phyloP scores from a whole-genome alignment of 1,139 yeast genomes.

The Yamadazyma diddensiae region DNA sequence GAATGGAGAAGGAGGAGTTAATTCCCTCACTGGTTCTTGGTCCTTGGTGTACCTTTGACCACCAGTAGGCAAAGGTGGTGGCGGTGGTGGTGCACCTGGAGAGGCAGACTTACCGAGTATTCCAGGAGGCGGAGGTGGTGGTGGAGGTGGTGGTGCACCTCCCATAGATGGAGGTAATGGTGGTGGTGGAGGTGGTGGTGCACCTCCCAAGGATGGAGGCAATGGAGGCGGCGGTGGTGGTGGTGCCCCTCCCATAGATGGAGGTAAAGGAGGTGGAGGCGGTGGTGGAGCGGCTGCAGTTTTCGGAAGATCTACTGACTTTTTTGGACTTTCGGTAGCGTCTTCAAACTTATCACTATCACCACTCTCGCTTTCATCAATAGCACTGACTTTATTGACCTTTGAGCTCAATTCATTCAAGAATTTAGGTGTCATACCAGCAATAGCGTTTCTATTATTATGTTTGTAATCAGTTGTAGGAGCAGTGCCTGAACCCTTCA shows the following conservation, averaged over 20 bases:
- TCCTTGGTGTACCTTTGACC: slow-evolving; percentile 8
- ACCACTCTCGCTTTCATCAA: slow-evolving; percentile 18
- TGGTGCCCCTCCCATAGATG: slow-evolving; percentile 16
- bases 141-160: slow-evolving; percentile 15
- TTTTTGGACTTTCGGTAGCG: slow-evolving; percentile 10
- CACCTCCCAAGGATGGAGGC: slow-evolving; percentile 20
- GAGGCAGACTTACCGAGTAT: slow-evolving; percentile 15
- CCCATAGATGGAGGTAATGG: slow-evolving; percentile 14
- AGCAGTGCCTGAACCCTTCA: slow-evolving; percentile 9
- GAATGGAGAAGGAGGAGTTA: slow-evolving; percentile 37
- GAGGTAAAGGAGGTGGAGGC: slow-evolving; percentile 10
- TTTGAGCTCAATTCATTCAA: slow-evolving; percentile 56
- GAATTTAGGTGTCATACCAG: slow-evolving; percentile 51
- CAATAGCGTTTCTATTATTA: slow-evolving; percentile 33
- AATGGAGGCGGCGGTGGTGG: slow-evolving; percentile 29
- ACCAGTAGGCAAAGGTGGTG: slow-evolving; percentile 17
- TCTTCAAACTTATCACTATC: slow-evolving; percentile 15
- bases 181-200: slow-evolving; percentile 25
- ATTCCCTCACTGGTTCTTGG: slow-evolving; percentile 15
- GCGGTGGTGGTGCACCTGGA: slow-evolving; percentile 19
- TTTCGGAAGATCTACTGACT: too few relatives aligned
- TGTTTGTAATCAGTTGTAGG: slow-evolving; percentile 21
- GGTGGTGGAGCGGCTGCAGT: slow-evolving; percentile 8
- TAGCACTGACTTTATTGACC: slow-evolving; percentile 39
- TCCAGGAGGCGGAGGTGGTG: slow-evolving; percentile 24